Evolutionary conservation across 2,329 filamentous ascomycete species (phyloP), one percentile per base, ranked within the genome.

Genomic region (Scedosporium minutisporum): DNA sequence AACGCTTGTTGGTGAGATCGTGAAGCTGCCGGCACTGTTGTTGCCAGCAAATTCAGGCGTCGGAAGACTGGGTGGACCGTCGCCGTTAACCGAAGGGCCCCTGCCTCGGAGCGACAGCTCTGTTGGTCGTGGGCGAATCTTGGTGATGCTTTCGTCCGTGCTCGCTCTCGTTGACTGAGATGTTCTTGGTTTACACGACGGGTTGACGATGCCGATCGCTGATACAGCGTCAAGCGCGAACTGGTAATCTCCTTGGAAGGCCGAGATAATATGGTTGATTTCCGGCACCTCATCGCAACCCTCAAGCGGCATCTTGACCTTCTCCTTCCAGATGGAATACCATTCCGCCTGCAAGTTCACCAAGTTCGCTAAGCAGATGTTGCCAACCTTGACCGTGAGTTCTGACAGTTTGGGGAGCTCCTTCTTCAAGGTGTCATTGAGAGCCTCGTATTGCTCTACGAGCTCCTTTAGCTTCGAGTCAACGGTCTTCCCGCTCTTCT

Each of bases 351-450:
- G 93, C 57, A 96, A 87, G 66, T 89, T 86, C 67, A 97, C 85
- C 69, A 97, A 91, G 69, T 91, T 92, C 63, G 83, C 85, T 53
- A 96, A 80, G 69, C 91, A 93, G 25, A 89, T 87, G 69, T 92
- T 90, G 69, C 95, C 91, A 65, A 97, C 79, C 68, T 87, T 89
- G 65, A 91, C 90, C 1, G 93, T 97, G 66, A 95, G 77, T 6
- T 79, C 76, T 60, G 95, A 96, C 16, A 99, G 82, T 71, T 87
- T 87, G 1, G 93, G 93, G 57, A 99, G 81, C 72, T 97, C 93
- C 67, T 93, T 89, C 75, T 96, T 97, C 64, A 97, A 80, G 0
- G 93, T 91, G 65, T 96, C 91, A 71, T 97, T 97, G 64, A 99
- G 80, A 6, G 92, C 91, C 48, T 90, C 84, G 73, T 96, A 99